These are phyloP conservation scores for Verticillium klebahnii DNA, from an alignment of 2,329 filamentous ascomycete species.

Conservation along the genomic window DNA sequence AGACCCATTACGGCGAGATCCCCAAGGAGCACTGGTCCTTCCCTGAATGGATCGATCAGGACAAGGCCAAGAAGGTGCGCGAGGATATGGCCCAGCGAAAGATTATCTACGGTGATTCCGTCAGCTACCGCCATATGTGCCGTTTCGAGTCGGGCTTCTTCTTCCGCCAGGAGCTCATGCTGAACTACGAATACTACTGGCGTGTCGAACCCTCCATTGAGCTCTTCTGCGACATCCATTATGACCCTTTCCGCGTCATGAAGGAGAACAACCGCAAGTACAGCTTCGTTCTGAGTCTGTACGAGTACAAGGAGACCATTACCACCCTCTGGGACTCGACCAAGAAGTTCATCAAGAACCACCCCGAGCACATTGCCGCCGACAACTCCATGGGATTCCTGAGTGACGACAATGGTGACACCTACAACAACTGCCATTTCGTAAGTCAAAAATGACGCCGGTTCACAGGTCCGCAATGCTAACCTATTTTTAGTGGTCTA, in stretches of 20 bases:
- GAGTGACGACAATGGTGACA: slow-evolving; percentile 85
- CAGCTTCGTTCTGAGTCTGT: slow-evolving; percentile 91
- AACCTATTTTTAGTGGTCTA: slow-evolving; percentile 71
- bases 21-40: slow-evolving; percentile 95
- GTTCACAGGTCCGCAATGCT: slow-evolving; percentile 11
- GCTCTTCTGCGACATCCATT: slow-evolving; percentile 91
- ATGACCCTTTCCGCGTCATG: slow-evolving; percentile 97
- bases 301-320: slow-evolving; percentile 96
- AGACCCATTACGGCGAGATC: slow-evolving; percentile 85
- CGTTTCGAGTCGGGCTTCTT: slow-evolving; percentile 99
- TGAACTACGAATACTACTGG: slow-evolving; percentile 99
- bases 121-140: slow-evolving; percentile 99
- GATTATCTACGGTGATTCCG: slow-evolving; percentile 96
- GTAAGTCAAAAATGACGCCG: slow-evolving; percentile 45
- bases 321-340: slow-evolving; percentile 92
- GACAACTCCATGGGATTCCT: slow-evolving; percentile 88
- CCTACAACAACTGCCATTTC: slow-evolving; percentile 97
- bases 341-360: slow-evolving; percentile 87
- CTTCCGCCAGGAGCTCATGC: slow-evolving; percentile 90
- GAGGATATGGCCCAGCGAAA: slow-evolving; percentile 92
- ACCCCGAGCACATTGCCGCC: slow-evolving; percentile 81
- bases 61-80: slow-evolving; percentile 83
- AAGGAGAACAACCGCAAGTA: slow-evolving; percentile 96
- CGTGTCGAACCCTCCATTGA: slow-evolving; percentile 96
- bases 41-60: slow-evolving; percentile 91